Evolutionary conservation across 164 flowering plant species (phyloP), one percentile per base, ranked within the genome.

Genomic region (Akebia trifoliata): DNA sequence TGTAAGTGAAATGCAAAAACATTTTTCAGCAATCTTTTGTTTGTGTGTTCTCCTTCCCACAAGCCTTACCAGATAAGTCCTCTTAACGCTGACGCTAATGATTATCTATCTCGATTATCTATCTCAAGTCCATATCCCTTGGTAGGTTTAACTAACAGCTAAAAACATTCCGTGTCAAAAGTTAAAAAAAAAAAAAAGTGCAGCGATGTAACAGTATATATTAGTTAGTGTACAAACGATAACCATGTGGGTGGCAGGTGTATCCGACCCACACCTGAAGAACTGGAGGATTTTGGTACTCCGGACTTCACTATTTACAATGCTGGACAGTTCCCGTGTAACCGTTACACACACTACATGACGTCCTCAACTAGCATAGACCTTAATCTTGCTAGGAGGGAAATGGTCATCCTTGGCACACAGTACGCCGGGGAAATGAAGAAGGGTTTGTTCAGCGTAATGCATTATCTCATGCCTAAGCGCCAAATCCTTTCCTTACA

Each of bases 291-390:
- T 66, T 94, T 90, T 35, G 97, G 99, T 66, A 85, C 95, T 66
- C 99, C 99, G 67, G 99, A 94, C 81, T 94, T 94, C 83, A 94
- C 99, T 34, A 94, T 94, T 48, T 94, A 94, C 88, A 94, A 94
- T 76, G 96, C 99, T 1, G 99, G 99, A 6, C 84, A 79, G 79
- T 94, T 94, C 76, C 99, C 99, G 17, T 94, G 99, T 73, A 94
- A 94, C 28, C 95, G 99, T 53, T 94, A 79, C 75, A 94, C 99
- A 9, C 96, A 90, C 69, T 90, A 90, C 82, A 94, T 94, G 99
- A 94, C 99, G 40, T 90, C 97, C 47, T 90, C 99, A 4, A 94
- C 99, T 66, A 94, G 99, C 85, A 72, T 90, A 77, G 97, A 94
- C 64, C 56, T 94, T 15, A 86, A 87, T 74, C 93, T 94, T 31